phyloP scores from a whole-genome alignment of 2,329 filamentous ascomycete genomes.

The Aureobasidium leucospermi region DNA sequence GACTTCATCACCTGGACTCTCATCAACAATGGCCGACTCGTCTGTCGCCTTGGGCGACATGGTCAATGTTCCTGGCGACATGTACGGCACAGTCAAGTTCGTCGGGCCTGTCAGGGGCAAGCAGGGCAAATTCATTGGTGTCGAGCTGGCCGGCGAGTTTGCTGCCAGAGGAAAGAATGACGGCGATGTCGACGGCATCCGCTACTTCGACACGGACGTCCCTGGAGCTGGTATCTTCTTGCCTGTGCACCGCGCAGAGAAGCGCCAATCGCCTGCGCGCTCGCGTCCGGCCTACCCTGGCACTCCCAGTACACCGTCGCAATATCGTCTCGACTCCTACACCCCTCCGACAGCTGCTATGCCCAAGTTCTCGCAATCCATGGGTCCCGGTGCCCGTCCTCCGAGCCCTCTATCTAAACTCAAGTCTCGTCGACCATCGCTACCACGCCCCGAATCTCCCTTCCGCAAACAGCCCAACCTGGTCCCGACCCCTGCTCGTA shows the following conservation, averaged over 20 bases:
- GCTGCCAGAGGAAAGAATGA: constrained; percentile 85
- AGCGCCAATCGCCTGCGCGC: constrained; percentile 52
- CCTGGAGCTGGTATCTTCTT: constrained; percentile 90
- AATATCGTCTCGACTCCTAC: constrained; percentile 36
- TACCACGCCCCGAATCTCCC: constrained; percentile 85
- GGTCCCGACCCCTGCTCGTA: constrained; percentile 50
- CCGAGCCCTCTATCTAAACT: constrained; percentile 65
- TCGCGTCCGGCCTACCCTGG: constrained; percentile 51
- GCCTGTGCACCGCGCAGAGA: constrained; percentile 71
- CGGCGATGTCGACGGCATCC: constrained; percentile 77
- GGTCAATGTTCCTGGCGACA: constrained; percentile 88
- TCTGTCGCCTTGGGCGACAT: constrained; percentile 68
- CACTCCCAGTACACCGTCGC: constrained; percentile 62
- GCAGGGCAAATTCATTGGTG: constrained; percentile 83
- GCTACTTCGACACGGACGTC: constrained; percentile 73
- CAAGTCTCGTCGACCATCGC: constrained; percentile 58
- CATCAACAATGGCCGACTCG: constrained; percentile 36
- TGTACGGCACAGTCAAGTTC: constrained; percentile 85
- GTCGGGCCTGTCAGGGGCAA: constrained; percentile 81
- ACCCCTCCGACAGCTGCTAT: constrained; percentile 56
- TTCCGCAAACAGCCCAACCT: constrained; percentile 56
- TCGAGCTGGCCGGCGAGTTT: constrained; percentile 78
- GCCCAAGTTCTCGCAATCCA: constrained; percentile 80
- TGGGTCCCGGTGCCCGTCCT: constrained; percentile 63
- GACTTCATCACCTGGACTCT: constrained; percentile 17